These are phyloP conservation scores for Trametes meyenii DNA, from an alignment of 768 basidiomycete species.

Conservation along the genomic window DNA sequence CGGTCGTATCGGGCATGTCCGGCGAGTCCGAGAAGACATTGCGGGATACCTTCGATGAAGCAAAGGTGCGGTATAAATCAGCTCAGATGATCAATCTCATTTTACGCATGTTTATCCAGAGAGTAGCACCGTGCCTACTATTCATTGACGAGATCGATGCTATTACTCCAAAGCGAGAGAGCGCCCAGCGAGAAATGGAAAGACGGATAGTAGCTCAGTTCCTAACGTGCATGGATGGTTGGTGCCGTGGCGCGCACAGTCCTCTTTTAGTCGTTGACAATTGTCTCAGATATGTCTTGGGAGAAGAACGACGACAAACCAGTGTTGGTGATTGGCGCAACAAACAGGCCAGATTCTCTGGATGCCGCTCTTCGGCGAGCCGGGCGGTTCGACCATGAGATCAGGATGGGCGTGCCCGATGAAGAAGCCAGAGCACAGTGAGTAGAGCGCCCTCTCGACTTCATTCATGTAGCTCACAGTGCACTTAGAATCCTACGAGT, in stretches of 20 bases:
- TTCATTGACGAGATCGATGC: constrained; percentile 99
- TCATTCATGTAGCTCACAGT: not conserved
- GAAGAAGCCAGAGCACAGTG: constrained; percentile 89
- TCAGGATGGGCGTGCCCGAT: constrained; percentile 96
- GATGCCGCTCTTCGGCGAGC: constrained; percentile 93
- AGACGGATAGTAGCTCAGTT: constrained; percentile 96
- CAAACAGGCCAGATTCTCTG: constrained; percentile 93
- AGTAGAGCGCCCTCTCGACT: constrained; percentile 30
- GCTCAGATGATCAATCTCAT: not conserved
- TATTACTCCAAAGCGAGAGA: constrained; percentile 96
- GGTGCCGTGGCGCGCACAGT: constrained; percentile 24
- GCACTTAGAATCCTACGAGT: constrained; percentile 79
- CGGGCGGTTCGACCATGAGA: constrained; percentile 96
- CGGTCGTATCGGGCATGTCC: constrained; percentile 97
- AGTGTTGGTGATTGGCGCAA: constrained; percentile 94
- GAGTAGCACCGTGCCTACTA: constrained; percentile 87
- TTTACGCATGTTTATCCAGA: constrained; percentile 44
- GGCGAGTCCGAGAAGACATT: constrained; percentile 98
- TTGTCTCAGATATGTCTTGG: constrained; percentile 82
- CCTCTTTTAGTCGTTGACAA: not conserved
- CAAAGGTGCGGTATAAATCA: constrained; percentile 61
- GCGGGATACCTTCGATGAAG: constrained; percentile 95
- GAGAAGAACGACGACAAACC: constrained; percentile 92
- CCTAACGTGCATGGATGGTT: constrained; percentile 98
- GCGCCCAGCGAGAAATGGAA: constrained; percentile 98